phyloP scores from a whole-genome alignment of 1,284 basidiomycete genomes.

The Puccinia horiana region DNA sequence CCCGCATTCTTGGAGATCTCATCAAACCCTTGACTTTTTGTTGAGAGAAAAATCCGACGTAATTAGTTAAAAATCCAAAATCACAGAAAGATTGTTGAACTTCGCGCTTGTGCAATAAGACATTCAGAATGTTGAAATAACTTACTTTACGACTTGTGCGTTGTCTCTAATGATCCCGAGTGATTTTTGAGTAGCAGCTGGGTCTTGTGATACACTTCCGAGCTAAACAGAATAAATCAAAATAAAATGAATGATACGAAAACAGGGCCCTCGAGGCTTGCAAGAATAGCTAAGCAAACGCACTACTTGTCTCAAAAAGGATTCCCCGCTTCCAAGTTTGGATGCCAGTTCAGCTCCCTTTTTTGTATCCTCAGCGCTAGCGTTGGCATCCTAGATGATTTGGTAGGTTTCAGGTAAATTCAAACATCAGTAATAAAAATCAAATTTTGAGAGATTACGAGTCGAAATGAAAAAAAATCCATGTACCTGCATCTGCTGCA shows the following conservation, averaged over 20 bases:
- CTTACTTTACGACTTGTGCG: background rate
- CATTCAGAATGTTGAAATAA: background rate
- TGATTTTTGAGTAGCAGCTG: constrained; percentile 8
- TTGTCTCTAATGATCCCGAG: constrained; percentile 23
- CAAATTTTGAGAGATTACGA: background rate
- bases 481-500: constrained; percentile 19
- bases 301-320: constrained; percentile 10
- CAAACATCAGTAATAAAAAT: background rate
- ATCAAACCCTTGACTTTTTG: constrained; percentile 5
- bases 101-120: background rate
- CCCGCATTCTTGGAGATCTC: constrained; percentile 15
- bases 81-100: background rate
- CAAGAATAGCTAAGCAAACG: background rate
- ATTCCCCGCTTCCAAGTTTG: constrained; percentile 8
- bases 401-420: too few species aligned
- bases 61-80: background rate
- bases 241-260: background rate
- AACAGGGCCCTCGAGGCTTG: background rate
- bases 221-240: background rate
- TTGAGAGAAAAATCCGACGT: background rate
- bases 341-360: constrained; percentile 1
- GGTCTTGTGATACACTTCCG: constrained; percentile 7
- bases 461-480: background rate
- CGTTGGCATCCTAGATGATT: background rate
- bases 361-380: background rate